Percentiles rank a stretch among this genome's conserved stretches.
Conservation (phyloP, 2,329 filamentous ascomycete genomes). For the Byssochlamys sp. region DNA sequence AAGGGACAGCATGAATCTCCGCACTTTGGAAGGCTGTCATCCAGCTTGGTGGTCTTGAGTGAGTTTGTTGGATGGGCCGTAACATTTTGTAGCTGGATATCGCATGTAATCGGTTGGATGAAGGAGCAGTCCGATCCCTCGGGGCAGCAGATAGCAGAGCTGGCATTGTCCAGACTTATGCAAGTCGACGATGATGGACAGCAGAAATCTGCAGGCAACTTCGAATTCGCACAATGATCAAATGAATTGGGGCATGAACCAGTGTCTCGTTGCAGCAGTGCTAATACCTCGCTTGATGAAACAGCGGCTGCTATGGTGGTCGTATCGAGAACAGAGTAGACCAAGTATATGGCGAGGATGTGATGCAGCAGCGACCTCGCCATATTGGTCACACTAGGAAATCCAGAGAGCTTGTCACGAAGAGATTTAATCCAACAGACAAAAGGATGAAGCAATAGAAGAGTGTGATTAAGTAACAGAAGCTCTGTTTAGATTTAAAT, state of each 20-base stretch:
- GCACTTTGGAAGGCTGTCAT: slow-evolving; percentile 32
- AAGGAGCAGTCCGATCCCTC: slow-evolving; percentile 29
- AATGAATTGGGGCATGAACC: slow-evolving; percentile 25
- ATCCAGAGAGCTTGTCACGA: not conserved
- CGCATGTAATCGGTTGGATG: slow-evolving; percentile 36
- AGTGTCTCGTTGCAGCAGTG: slow-evolving; percentile 14
- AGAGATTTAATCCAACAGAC: not conserved
- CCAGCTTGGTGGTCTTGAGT: slow-evolving; percentile 35
- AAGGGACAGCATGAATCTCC: slow-evolving; percentile 38
- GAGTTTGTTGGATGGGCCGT: slow-evolving; percentile 25
- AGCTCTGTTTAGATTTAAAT: not conserved
- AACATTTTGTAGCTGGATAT: slow-evolving; percentile 34
- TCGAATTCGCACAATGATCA: slow-evolving; percentile 25
- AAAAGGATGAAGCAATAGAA: not conserved
- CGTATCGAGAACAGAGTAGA: slow-evolving; percentile 6
- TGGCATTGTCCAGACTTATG: slow-evolving; percentile 32
- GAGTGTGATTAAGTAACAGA: not conserved
- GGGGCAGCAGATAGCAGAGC: slow-evolving; percentile 40
- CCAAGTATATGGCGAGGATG: slow-evolving; percentile 4
- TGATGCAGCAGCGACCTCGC: slow-evolving; percentile 4
- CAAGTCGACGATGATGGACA: slow-evolving; percentile 34
- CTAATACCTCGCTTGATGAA: slow-evolving; percentile 12
- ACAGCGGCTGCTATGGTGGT: slow-evolving; percentile 13
- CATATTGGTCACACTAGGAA: slow-evolving; percentile 1
- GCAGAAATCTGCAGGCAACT: slow-evolving; percentile 35